phyloP scores from a whole-genome alignment of 371 early-diverging fungal genomes.

The Mucor plumbeus region DNA sequence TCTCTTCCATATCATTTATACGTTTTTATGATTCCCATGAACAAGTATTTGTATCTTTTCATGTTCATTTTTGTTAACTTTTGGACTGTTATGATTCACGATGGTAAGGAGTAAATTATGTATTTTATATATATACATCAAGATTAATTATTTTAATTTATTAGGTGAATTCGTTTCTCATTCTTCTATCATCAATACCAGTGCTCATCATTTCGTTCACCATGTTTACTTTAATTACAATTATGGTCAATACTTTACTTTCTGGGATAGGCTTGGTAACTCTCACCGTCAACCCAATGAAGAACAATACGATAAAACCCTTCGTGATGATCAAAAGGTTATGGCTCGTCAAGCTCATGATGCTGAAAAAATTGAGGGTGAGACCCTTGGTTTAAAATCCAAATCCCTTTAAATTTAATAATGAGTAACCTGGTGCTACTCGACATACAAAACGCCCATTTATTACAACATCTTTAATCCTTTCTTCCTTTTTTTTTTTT shows the following conservation, averaged over 20 bases:
- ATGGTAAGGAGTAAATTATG: constrained; percentile 63
- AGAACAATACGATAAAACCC: constrained; percentile 67
- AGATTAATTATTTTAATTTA: constrained; percentile 8
- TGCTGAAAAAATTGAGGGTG: constrained; percentile 62
- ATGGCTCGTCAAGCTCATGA: constrained; percentile 74
- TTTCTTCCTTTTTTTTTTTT: not conserved
- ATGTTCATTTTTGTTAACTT: constrained; percentile 91
- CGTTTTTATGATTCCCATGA: constrained; percentile 88
- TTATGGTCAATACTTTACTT: constrained; percentile 96
- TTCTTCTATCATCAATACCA: constrained; percentile 74
- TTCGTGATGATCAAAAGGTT: constrained; percentile 65
- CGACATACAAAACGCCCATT: not conserved
- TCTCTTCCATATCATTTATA: constrained; percentile 94
- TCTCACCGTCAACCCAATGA: constrained; percentile 75
- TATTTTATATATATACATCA: not conserved
- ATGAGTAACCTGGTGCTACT: constrained; percentile 11
- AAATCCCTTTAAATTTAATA: constrained; percentile 11
- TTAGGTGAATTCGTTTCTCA: constrained; percentile 67
- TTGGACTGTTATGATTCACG: constrained; percentile 98
- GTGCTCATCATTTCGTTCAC: constrained; percentile 95
- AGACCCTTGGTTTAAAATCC: constrained; percentile 15
- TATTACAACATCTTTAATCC: not conserved
- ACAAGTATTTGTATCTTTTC: constrained; percentile 83
- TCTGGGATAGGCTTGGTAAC: constrained; percentile 80
- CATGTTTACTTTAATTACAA: constrained; percentile 98